Percentiles rank a stretch among this genome's conserved stretches.
Conservation (phyloP, 768 basidiomycete species). For the Strobilomyces confusus region DNA sequence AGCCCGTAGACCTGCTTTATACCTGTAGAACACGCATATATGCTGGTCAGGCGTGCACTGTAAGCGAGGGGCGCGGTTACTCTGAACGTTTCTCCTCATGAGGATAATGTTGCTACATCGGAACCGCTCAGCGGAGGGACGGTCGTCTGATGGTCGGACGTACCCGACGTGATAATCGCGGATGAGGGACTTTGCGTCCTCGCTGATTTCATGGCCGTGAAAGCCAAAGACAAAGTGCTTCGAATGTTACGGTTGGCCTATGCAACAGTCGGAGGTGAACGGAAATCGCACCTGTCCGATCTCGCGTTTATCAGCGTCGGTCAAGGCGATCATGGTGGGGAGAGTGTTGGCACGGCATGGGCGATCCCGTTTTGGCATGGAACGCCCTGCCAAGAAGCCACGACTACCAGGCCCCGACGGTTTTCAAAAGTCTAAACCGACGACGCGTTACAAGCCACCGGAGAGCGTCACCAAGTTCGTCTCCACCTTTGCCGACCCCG, state of each 20-base stretch:
- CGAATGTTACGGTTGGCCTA: not conserved
- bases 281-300: conserved; percentile 39
- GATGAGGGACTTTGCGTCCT: conserved; percentile 54
- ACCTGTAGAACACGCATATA: conserved; percentile 32
- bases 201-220: conserved; percentile 50
- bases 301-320: conserved; percentile 39
- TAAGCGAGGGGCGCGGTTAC: conserved; percentile 27
- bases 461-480: conserved; percentile 27
- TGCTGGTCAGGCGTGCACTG: not conserved
- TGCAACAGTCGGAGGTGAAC: not conserved
- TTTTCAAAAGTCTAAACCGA: conserved; percentile 22
- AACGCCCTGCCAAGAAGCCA: conserved; percentile 12
- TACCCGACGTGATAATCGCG: conserved; percentile 59
- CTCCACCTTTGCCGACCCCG: conserved; percentile 22
- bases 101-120: conserved; percentile 52
- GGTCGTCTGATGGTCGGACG: conserved; percentile 1
- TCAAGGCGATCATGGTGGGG: conserved; percentile 23
- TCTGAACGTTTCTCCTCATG: conserved; percentile 63
- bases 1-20: conserved; percentile 48
- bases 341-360: not conserved
- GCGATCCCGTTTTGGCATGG: not conserved
- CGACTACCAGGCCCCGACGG: conserved; percentile 26
- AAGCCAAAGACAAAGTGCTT: conserved; percentile 75
- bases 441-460: conserved; percentile 23
- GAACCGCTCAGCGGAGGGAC: not conserved